Evolutionary conservation across 2,329 filamentous ascomycete genomes (phyloP).

Genomic region (Cordyceps tenuipes): DNA sequence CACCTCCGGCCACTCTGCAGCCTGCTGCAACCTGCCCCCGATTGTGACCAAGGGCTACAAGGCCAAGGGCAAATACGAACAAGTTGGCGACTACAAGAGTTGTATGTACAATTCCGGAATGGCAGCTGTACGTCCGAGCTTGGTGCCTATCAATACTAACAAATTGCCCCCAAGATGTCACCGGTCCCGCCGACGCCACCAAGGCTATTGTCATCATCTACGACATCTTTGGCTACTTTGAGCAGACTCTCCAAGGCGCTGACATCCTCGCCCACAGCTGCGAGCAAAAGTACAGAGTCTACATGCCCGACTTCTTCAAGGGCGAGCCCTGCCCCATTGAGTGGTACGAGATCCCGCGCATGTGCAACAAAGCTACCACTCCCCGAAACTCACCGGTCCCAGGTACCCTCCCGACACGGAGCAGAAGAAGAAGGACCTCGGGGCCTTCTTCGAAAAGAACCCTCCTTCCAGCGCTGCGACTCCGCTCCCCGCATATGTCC

Average conservation of each 20-base stretch:
- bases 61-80: slow-evolving; percentile 47
- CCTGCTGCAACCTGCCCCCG: slow-evolving; percentile 52
- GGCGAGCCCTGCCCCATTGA: slow-evolving; percentile 55
- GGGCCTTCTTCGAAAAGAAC: slow-evolving; percentile 48
- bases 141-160: slow-evolving; percentile 6
- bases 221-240: slow-evolving; percentile 61
- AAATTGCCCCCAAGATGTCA: slow-evolving; percentile 32
- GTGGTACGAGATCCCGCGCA: slow-evolving; percentile 26
- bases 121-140: neutral
- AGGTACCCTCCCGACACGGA: slow-evolving; percentile 56
- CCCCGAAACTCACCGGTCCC: neutral
- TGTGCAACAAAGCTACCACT: neutral
- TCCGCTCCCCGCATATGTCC: slow-evolving; percentile 46
- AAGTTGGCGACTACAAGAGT: slow-evolving; percentile 47
- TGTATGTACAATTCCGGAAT: slow-evolving; percentile 23
- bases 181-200: slow-evolving; percentile 36
- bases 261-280: slow-evolving; percentile 54
- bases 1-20: slow-evolving; percentile 44
- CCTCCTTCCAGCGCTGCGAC: slow-evolving; percentile 38
- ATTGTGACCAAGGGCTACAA: slow-evolving; percentile 48
- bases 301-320: slow-evolving; percentile 88
- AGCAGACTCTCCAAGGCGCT: slow-evolving; percentile 61
- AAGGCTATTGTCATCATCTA: slow-evolving; percentile 45
- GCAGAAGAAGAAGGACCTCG: slow-evolving; percentile 53
- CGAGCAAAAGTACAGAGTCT: slow-evolving; percentile 66